Base-by-base conservation (phyloP, 2,329 filamentous ascomycete species). In the Monosporascus sp. region DNA sequence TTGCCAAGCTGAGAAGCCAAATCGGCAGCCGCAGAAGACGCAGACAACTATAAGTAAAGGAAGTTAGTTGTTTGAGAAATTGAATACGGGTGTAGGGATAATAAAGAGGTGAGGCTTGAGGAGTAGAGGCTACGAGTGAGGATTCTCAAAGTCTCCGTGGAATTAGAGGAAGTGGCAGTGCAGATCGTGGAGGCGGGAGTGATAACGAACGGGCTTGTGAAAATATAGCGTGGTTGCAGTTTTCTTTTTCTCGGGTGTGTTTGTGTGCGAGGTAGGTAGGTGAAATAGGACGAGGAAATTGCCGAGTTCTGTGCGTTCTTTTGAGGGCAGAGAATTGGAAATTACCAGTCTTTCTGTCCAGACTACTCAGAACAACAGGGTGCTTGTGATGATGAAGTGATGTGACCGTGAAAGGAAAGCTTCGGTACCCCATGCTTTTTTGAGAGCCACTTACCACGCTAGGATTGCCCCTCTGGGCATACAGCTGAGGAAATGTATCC, bases 401-500 rank as follows among this genome's bases (percentile, higher is more conserved):
- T 7, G 50, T 41, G 44, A 35, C 26, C 31, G 14, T n/a, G 31
- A 35, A 48, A 49, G 20, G 26, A 35, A 46, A 2, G 28, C 38
- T 35, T 22, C 43, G 44, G 31, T 22, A 48, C 43, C 43, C 14
- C 24, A 14, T 17, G 31, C 31, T 9, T 11, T 35, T 31, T 35
- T 35, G 31, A 15, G 31, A n/a, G 38, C 31, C 35, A 74, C 70
- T 79, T 74, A 75, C 80, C 74, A 70, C 64, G 53, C 67, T 71
- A 48, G 69, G 62, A 59, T 72, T 74, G 24, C 67, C 75, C 51
- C 81, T 79, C 58, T 85, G 84, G 52, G 87, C 83, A 64, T 89
- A 83, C 58, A 94, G 80, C 57, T 93, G 92, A 31, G 92, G 91
- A 64, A 97, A 97, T 65, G 85, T 87, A 69, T 96, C 90, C 65